phyloP scores from a whole-genome alignment of 2,329 filamentous ascomycete genomes.

The Scytalidium sp. region DNA sequence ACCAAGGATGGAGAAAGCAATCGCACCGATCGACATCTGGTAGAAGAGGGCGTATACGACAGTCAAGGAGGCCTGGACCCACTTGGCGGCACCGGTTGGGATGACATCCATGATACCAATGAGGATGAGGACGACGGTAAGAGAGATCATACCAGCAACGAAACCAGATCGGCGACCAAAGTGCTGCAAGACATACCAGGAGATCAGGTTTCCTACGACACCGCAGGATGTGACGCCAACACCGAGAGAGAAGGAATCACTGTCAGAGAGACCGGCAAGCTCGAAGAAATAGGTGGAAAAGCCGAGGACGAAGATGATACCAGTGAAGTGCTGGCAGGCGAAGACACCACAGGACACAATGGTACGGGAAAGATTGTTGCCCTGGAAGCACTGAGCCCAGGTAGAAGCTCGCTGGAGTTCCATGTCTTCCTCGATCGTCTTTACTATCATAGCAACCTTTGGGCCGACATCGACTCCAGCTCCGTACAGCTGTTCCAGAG shows the following conservation, averaged over 20 bases:
- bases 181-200: constrained; percentile 11
- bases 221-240: constrained; percentile 33
- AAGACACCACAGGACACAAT: constrained; percentile 17
- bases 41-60: constrained; percentile 37
- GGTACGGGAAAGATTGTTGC: constrained; percentile 16
- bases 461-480: not conserved
- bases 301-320: constrained; percentile 32
- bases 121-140: constrained; percentile 30
- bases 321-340: constrained; percentile 14
- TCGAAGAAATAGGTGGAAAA: constrained; percentile 47
- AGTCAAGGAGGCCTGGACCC: constrained; percentile 32
- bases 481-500: constrained; percentile 25
- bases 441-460: constrained; percentile 10
- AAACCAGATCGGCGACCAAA: constrained; percentile 8
- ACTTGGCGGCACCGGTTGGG: constrained; percentile 21
- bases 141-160: constrained; percentile 26
- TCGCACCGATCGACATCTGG: constrained; percentile 35
- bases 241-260: constrained; percentile 32
- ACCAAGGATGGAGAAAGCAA: constrained; percentile 37
- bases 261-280: constrained; percentile 34
- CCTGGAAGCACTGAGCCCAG: constrained; percentile 20
- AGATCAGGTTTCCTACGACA: constrained; percentile 27
- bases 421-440: constrained; percentile 42
- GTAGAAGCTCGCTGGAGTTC: constrained; percentile 32
- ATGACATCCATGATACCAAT: constrained; percentile 30